Percentiles rank a stretch among this genome's conserved stretches.
Evolutionary conservation across 1,284 basidiomycete genomes (phyloP).

Genomic region (Rhodotorula sp.): DNA sequence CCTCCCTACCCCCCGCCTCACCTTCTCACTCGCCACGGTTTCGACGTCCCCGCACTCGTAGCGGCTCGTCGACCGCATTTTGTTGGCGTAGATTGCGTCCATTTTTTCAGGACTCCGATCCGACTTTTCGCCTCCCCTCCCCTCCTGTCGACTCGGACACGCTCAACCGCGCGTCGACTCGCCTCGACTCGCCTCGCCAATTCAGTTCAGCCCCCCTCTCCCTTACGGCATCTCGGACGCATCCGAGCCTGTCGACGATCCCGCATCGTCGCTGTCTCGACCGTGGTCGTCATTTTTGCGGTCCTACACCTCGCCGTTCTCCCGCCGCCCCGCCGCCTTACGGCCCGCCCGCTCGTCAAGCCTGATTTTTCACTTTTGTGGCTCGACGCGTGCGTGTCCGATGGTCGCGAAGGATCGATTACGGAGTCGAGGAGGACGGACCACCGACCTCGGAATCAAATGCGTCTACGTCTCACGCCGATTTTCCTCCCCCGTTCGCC

Average conservation of each 20-base stretch:
- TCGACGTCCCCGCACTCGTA: background rate
- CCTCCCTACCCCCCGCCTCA: background rate
- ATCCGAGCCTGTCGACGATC: background rate
- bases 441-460: background rate
- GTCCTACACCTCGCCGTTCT: background rate
- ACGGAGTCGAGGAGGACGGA: background rate
- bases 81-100: conserved; percentile 33
- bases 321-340: background rate
- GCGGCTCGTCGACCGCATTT: background rate
- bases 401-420: background rate
- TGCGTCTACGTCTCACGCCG: background rate
- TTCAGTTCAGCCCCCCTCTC: background rate
- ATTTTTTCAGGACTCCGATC: conserved; percentile 26
- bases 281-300: too few relatives aligned
- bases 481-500: too few relatives aligned
- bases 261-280: background rate
- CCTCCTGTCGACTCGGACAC: background rate
- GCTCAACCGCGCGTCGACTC: background rate
- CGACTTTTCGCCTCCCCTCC: background rate
- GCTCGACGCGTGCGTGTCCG: background rate
- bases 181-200: background rate
- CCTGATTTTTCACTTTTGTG: conserved; percentile 6
- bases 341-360: background rate
- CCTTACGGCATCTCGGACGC: too few relatives aligned
- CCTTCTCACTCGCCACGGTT: conserved; percentile 7